These are phyloP conservation scores for Cyclotella choctawhatcheeana DNA, from an alignment of 108 stramenopile species.

Conservation along the genomic window DNA sequence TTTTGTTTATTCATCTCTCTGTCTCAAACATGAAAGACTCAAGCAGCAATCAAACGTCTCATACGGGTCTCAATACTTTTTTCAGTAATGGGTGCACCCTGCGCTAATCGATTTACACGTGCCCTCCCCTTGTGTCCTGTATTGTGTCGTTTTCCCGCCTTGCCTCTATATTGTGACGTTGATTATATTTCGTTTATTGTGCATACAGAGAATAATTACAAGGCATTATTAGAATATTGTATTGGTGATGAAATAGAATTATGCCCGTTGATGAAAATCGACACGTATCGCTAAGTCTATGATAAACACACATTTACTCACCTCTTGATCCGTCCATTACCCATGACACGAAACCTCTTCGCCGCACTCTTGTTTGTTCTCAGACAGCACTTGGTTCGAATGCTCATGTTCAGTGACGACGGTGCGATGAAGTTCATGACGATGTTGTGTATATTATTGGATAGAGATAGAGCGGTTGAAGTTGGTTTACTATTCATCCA, in stretches of 20 bases:
- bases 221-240: no score
- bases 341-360: constrained; percentile 75
- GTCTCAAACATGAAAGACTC: no score
- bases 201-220: no score
- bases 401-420: no score
- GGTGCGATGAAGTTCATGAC: no score
- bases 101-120: constrained; percentile 64
- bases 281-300: no score
- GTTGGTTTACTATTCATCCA: background rate
- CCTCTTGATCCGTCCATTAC: constrained; percentile 78
- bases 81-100: constrained; percentile 62
- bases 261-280: no score
- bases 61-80: constrained; percentile 75
- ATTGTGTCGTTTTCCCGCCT: constrained; percentile 74
- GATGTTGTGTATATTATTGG: no score
- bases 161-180: constrained; percentile 40
- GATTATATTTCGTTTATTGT: no score
- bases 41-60: constrained; percentile 58
- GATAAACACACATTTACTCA: constrained; percentile 34
- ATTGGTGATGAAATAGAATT: constrained; percentile 7
- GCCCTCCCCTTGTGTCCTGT: constrained; percentile 77
- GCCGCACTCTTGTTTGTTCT: constrained; percentile 78
- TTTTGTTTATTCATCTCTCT: no score
- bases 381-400: constrained; percentile 56
- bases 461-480: background rate